Evolutionary conservation across 2,329 filamentous ascomycete genomes (phyloP), one percentile per base, ranked within the genome.

Genomic region (Seiridium cupressi): DNA sequence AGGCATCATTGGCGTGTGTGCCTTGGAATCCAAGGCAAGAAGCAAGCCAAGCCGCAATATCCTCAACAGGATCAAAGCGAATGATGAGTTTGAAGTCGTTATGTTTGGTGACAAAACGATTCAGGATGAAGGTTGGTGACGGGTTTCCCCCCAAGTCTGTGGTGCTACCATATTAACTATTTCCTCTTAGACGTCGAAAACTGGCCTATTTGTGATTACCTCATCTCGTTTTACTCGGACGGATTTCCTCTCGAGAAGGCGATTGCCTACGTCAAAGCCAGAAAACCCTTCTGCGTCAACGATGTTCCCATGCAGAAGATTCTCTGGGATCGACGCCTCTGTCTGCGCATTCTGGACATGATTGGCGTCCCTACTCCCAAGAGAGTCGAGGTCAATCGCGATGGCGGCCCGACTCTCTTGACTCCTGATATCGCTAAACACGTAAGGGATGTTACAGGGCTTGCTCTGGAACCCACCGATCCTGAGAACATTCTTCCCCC

Each of bases 81-180:
- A 96, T 65, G 87, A 89, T 55, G 94, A 98, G 68, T 98, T 99
- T 70, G 94, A 99, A 69, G 93, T 98, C 32, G 89, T 96, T 63
- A 94, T 99, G 10, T 99, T 99, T 78, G 96, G 95, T 53, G 95
- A 99, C 79, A 99, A 99, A 77, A 94, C 97, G 48, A 99, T 99
- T 66, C 82, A 99, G 42, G 95, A 99, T 70, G 95, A 99, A 84
- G 84, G 85, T 86, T 67, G 67, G 81, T 72, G 5, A 11, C 34
- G 35, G 9, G 57, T 31, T 35, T 9, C 18, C 13, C 4, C 38
- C 13, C 11, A 54, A 32, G 8, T 13, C 13, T 47, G 54, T 31
- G 51, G 55, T 13, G 55, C 53, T 59, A 51, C n/a, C 34, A 13
- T 51, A 38, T 66, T 73, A 63, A 69, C 69, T 68, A 53, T 67